Base-by-base conservation (phyloP, 2,329 filamentous ascomycete species). In the Sphaerostilbella broomeana region DNA sequence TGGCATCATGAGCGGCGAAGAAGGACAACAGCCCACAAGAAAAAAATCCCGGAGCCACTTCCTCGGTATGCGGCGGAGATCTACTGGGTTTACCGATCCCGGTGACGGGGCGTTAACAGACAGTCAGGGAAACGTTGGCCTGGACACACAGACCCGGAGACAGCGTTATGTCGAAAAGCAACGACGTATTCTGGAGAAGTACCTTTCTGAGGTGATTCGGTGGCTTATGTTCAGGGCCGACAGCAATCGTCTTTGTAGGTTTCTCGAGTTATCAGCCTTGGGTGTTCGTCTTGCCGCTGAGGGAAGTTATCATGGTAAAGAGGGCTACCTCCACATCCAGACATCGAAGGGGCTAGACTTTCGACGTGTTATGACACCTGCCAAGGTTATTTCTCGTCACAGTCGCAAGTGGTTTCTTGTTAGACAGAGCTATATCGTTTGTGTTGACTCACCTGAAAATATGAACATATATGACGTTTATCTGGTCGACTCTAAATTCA, bases 401-500 rank as follows among this genome's bases (percentile, higher is more conserved):
- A 84, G 79, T 45, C 86, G 88, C 13, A 95, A 95, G 60, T 98
- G 92, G 92, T 98, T 98, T 58, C 70, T 97, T 15, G 88, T 98
- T n/a, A 75, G 92, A 36, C 89, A 97, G 62, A 97, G 88, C 65
- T 98, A 98, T 56, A 82, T 98, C 44, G 90, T 95, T 30, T 95
- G 90, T 51, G 89, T 97, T n/a, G 90, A 97, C 58, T 95, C 92
- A 0, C 92, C 92, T 0, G 90, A 97, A 59, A 94, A 94, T 52
- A 94, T 97, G 84, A 90, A 95, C 54, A 94, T 97, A 22, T 95
- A 95, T 59, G 94, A 98, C 63, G 92, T 98, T 16, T 97, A 95
- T 60, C 73, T 98, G n/a, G 86, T 97, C 18, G 92, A 98, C 57
- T 75, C 84, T 2, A 82, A 85, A 52, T 98, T 98, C 63, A 72